Evolutionary conservation across 345 rosid genomes (phyloP).

Genomic region (Dipteronia sinensis): DNA sequence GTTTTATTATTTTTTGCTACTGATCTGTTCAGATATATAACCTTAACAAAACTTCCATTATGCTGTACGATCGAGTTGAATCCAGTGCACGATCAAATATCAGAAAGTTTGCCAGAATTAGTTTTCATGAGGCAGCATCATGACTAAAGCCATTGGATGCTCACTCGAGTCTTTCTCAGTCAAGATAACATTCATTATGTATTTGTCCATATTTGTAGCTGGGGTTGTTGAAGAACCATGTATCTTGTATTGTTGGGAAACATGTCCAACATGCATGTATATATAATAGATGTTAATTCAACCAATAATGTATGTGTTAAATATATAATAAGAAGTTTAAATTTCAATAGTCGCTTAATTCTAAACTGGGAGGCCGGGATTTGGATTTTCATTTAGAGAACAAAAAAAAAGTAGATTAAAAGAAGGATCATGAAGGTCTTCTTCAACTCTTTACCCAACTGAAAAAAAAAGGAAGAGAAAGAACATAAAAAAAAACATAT

Average conservation of each 20-base stretch:
- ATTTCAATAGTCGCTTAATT: too few relatives aligned
- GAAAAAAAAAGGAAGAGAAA: not conserved
- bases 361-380: too few relatives aligned
- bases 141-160: constrained; percentile 22
- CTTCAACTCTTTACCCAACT: not conserved
- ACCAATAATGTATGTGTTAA: too few relatives aligned
- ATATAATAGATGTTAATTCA: too few relatives aligned
- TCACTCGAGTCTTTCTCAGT: not conserved
- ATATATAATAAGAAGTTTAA: too few relatives aligned
- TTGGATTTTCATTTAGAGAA: too few relatives aligned
- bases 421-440: not conserved
- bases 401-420: too few relatives aligned
- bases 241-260: not conserved
- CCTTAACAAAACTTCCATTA: not conserved
- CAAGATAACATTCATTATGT: constrained; percentile 12
- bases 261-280: too few relatives aligned
- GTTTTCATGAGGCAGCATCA: constrained; percentile 18
- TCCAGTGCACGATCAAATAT: too few relatives aligned
- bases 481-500: not conserved
- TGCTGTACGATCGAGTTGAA: not conserved
- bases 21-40: not conserved
- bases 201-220: constrained; percentile 14
- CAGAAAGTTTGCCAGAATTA: not conserved
- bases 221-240: not conserved
- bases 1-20: too few relatives aligned